Base-by-base conservation (phyloP, 352 stramenopile species). In the Poterioochromonas sp. region DNA sequence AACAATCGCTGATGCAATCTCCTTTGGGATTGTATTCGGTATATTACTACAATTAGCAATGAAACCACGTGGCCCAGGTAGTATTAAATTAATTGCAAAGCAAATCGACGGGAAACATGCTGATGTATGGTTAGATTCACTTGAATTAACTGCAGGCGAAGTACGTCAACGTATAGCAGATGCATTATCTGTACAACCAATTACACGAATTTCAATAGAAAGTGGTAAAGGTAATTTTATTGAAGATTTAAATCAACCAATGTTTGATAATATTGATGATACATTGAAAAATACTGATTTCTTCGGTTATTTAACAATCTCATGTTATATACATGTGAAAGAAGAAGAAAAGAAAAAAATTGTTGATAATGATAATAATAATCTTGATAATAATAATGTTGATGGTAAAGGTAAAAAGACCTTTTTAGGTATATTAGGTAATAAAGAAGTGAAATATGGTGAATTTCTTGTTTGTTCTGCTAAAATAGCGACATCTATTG, bases 211-310 rank as follows among this genome's bases (percentile, higher is more conserved):
- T 51, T 51, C 8, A 11, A 69, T 78, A 40, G 71, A 78, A 53
- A 39, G 5, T 44, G 71, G 71, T 2, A 78, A 69, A 35, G 71
- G 71, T 32, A 78, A 40, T 2, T 69, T 78, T 43, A 44, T 78
- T 34, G 71, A 78, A 51, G 47, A 78, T 20, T 39, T 44, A 51
- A 41, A 44, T 32, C 8, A 44, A 22, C 22, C 51, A 47, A 40
- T 78, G 11, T 35, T 44, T 18, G 12, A 5, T 15, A 20, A 22
- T 22, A 34, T 78, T 12, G 35, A 44, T 53, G 47, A 78, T 12
- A n/a, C 8, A 18, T 51, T 49, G 15, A 40, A 22, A 44, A 69
- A n/a, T 1, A 69, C n/a, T 34, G 71, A 78, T 68, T 65, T 78
- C 47, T 78, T 78, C 51, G 71, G 71, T 5, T 78, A 37, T 69